Conservation (phyloP, 164 flowering plant genomes). For the Aristolochia fimbriata region DNA sequence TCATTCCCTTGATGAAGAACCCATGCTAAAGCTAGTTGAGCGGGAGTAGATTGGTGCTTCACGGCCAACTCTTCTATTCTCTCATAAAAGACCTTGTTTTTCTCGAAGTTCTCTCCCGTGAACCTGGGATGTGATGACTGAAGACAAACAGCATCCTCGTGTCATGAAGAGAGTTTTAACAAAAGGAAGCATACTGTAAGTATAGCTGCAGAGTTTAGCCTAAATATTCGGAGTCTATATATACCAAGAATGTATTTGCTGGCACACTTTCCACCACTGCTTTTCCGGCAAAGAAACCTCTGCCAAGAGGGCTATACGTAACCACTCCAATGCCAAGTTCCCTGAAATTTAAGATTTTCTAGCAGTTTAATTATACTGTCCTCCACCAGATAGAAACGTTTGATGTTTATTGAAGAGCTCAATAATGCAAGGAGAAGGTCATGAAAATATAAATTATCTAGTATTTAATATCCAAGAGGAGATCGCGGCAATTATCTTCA, state of each 20-base stretch:
- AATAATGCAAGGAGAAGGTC: too few relatives aligned
- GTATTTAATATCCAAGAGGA: too few relatives aligned
- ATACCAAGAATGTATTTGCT: conserved; percentile 16
- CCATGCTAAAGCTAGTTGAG: conserved; percentile 32
- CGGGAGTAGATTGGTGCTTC: conserved; percentile 22
- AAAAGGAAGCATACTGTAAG: background rate
- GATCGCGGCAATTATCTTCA: too few relatives aligned
- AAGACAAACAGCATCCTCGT: background rate
- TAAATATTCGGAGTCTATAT: conserved; percentile 1
- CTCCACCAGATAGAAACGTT: too few relatives aligned
- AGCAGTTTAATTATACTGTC: too few relatives aligned
- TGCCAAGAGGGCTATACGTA: conserved; percentile 39
- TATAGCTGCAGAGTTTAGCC: too few relatives aligned
- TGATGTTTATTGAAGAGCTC: background rate
- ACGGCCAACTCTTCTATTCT: conserved; percentile 18
- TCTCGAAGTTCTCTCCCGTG: conserved; percentile 21
- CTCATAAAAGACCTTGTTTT: conserved; percentile 17
- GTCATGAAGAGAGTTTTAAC: background rate
- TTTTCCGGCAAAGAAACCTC: conserved; percentile 38
- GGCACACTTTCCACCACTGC: conserved; percentile 23
- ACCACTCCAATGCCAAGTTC: conserved; percentile 37
- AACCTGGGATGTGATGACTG: conserved; percentile 24
- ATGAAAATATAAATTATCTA: too few relatives aligned
- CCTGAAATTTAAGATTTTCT: conserved; percentile 10
- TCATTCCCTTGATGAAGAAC: conserved; percentile 27